Evolutionary conservation across 192 early-diverging fungal genomes (phyloP).

Genomic region (Coemansia sp.): DNA sequence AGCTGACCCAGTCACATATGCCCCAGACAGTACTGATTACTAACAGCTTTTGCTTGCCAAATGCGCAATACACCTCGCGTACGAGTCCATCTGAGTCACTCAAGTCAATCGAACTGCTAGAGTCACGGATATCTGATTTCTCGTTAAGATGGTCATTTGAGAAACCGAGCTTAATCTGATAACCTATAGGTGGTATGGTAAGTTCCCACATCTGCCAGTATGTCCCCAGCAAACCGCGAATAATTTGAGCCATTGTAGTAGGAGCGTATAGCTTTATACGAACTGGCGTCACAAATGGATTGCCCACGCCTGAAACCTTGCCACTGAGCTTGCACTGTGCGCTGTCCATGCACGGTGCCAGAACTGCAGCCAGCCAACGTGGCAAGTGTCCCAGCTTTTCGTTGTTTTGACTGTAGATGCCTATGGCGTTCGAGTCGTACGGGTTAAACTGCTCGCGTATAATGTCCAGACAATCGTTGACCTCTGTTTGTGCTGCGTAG

Average conservation of each 20-base stretch:
- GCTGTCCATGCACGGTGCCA: conserved; percentile 39
- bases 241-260: background rate
- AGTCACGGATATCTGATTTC: background rate
- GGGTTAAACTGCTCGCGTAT: conserved; percentile 16
- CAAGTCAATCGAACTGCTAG: background rate
- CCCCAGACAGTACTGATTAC: conserved; percentile 25
- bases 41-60: background rate
- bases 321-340: conserved; percentile 20
- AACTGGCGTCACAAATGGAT: conserved; percentile 20
- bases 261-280: conserved; percentile 12
- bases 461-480: conserved; percentile 10
- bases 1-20: conserved; percentile 23
- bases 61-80: background rate
- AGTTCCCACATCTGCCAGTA: conserved; percentile 50
- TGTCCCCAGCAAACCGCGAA: conserved; percentile 9
- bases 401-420: background rate
- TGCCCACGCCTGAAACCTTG: conserved; percentile 19
- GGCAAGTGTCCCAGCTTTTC: conserved; percentile 30
- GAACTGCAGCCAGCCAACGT: conserved; percentile 37
- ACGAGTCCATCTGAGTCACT: background rate
- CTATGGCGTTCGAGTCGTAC: conserved; percentile 39
- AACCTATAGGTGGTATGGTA: background rate
- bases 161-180: no score
- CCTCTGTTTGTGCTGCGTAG: conserved; percentile 4
- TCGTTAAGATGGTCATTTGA: background rate